A percentile compares a stretch with the other conserved stretches of the same genome.
These are phyloP conservation scores for Candida jianshihensis DNA, from an alignment of 805 yeast species.

Conservation along the genomic window DNA sequence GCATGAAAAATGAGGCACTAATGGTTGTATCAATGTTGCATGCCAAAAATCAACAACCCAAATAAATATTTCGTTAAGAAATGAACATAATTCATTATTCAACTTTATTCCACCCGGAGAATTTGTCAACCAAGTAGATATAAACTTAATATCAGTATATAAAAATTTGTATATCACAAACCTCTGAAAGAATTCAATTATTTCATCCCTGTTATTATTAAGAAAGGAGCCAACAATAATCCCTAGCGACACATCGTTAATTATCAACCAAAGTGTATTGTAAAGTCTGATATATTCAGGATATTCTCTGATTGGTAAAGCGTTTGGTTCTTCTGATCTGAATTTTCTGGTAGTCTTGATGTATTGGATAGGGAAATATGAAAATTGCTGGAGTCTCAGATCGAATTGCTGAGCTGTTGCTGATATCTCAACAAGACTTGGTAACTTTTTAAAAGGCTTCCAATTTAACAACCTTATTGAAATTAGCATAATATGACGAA, in stretches of 20 bases:
- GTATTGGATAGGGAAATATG: constrained; percentile 77
- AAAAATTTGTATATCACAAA: constrained; percentile 31
- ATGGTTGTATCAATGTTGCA: constrained; percentile 19
- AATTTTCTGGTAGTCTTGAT: constrained; percentile 36
- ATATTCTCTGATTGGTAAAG: constrained; percentile 38
- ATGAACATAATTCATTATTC: constrained; percentile 76
- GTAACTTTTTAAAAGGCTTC: constrained; percentile 12
- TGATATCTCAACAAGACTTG: constrained; percentile 36
- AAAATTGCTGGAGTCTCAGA: constrained; percentile 64
- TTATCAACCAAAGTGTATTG: constrained; percentile 81
- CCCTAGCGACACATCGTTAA: constrained; percentile 79
- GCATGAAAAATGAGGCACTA: constrained; percentile 23
- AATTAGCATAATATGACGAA: constrained; percentile 12
- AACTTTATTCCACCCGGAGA: constrained; percentile 94
- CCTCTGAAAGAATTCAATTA: constrained; percentile 24
- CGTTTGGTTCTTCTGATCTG: constrained; percentile 16
- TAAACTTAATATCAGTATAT: constrained; percentile 36
- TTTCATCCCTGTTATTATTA: constrained; percentile 27
- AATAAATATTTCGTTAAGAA: constrained; percentile 76
- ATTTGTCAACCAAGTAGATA: constrained; percentile 70
- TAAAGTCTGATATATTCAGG: constrained; percentile 71
- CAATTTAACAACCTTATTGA: constrained; percentile 24
- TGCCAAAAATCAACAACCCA: constrained; percentile 80
- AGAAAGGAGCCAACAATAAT: constrained; percentile 45
- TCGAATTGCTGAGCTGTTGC: constrained; percentile 76